Conservation (phyloP, 192 early-diverging fungal genomes). For the Coemansia sp. region DNA sequence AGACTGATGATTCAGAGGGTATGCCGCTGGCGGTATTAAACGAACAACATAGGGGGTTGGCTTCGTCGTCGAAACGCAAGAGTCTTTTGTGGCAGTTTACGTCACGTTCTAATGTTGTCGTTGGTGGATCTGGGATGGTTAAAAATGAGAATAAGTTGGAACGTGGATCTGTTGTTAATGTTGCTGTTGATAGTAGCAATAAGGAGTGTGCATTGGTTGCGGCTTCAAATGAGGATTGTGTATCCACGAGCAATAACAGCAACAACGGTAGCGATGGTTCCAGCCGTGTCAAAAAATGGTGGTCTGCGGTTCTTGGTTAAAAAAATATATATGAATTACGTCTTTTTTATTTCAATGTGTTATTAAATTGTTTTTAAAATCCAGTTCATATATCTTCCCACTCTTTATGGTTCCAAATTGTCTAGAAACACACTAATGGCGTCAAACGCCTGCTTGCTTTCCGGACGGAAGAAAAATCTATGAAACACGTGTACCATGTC, state of each 20-base stretch:
- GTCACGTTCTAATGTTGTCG: no score
- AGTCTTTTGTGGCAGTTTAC: slow-evolving; percentile 33
- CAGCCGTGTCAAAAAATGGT: slow-evolving; percentile 29
- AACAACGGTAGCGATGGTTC: slow-evolving; percentile 6
- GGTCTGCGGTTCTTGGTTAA: slow-evolving; percentile 40
- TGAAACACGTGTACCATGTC: slow-evolving; percentile 52
- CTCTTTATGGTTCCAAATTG: neutral
- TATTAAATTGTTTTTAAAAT: no score
- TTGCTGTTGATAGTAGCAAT: neutral
- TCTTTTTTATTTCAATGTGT: no score
- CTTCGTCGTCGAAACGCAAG: slow-evolving; percentile 21
- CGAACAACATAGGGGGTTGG: neutral
- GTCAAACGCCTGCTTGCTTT: slow-evolving; percentile 21
- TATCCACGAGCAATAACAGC: neutral
- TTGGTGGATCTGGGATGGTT: no score
- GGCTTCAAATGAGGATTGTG: no score
- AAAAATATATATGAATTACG: neutral
- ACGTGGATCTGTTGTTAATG: neutral
- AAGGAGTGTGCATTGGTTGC: no score
- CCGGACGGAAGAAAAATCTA: slow-evolving; percentile 17
- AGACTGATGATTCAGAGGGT: slow-evolving; percentile 24
- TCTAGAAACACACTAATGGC: slow-evolving; percentile 11
- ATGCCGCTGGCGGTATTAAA: neutral
- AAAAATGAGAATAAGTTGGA: no score
- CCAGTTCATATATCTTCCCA: neutral